These are phyloP conservation scores for Magnaporthiopsis poae DNA, from an alignment of 2,329 filamentous ascomycete genomes.

Conservation along the genomic window DNA sequence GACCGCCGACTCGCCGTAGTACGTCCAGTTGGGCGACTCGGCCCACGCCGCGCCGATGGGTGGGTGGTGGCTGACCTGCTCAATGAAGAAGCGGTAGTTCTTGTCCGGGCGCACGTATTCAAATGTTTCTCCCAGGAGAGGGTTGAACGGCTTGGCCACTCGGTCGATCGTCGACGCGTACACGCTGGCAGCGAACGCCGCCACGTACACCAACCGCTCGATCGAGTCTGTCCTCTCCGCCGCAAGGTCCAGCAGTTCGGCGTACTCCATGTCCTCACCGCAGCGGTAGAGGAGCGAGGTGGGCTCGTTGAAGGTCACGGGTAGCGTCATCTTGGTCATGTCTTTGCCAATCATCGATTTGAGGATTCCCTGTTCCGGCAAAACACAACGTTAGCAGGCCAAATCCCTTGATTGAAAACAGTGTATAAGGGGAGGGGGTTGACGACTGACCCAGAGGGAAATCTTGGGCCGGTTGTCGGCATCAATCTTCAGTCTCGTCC, in stretches of 20 bases:
- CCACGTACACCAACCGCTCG: slow-evolving; percentile 87
- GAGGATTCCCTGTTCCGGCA: slow-evolving; percentile 61
- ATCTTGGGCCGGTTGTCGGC: slow-evolving; percentile 88
- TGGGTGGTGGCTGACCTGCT: slow-evolving; percentile 96
- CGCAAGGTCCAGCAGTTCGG: slow-evolving; percentile 79
- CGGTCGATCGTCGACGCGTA: slow-evolving; percentile 95
- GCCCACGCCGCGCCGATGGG: slow-evolving; percentile 88
- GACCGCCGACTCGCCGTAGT: slow-evolving; percentile 90
- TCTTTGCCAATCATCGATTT: slow-evolving; percentile 99
- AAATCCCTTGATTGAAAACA: background rate
- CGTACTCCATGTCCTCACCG: slow-evolving; percentile 96
- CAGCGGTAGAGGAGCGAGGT: slow-evolving; percentile 91
- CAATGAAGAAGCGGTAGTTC: slow-evolving; percentile 95
- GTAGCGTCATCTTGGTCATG: slow-evolving; percentile 99
- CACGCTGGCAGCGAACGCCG: slow-evolving; percentile 89
- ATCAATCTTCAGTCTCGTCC: slow-evolving; percentile 74
- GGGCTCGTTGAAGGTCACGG: slow-evolving; percentile 96
- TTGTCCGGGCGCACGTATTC: slow-evolving; percentile 94
- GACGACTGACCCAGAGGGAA: slow-evolving; percentile 73
- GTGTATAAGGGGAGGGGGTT: background rate
- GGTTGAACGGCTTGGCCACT: slow-evolving; percentile 97
- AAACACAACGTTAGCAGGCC: background rate
- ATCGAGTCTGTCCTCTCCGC: slow-evolving; percentile 77
- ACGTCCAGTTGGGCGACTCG: slow-evolving; percentile 88
- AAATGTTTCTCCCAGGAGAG: slow-evolving; percentile 88